A percentile compares a stretch with the other conserved stretches of the same genome.
These are phyloP conservation scores for Fusarium keratoplasticum DNA, from an alignment of 2,329 filamentous ascomycete genomes.

Conservation along the genomic window DNA sequence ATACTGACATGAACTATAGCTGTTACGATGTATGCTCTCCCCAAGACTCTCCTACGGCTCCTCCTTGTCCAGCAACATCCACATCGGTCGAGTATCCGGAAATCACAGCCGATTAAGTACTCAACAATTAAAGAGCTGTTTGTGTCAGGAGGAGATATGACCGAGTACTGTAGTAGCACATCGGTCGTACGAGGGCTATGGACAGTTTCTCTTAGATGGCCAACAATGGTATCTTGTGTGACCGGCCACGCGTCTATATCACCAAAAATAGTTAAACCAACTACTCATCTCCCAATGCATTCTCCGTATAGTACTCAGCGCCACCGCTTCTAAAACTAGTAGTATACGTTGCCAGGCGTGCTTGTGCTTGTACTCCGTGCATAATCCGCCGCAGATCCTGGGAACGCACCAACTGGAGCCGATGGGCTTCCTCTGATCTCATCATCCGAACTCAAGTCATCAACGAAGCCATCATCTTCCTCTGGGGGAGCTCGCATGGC, in stretches of 20 bases:
- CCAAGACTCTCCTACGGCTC: constrained; percentile 34
- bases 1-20: constrained; percentile 28
- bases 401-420: constrained; percentile 61
- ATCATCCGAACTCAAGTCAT: constrained; percentile 54
- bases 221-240: not conserved
- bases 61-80: constrained; percentile 29
- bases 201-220: not conserved
- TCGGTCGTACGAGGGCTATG: not conserved
- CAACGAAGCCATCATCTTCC: constrained; percentile 47
- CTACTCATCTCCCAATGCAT: not conserved
- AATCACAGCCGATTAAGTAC: not conserved
- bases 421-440: constrained; percentile 47
- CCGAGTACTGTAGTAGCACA: not conserved
- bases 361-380: constrained; percentile 43
- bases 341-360: constrained; percentile 53
- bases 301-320: not conserved
- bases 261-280: not conserved
- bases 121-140: not conserved
- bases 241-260: not conserved
- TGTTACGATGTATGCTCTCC: constrained; percentile 48
- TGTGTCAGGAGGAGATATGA: not conserved
- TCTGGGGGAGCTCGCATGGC: constrained; percentile 62
- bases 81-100: constrained; percentile 31
- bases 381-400: constrained; percentile 58
- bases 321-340: constrained; percentile 38